A percentile compares a stretch with the other conserved stretches of the same genome.
phyloP scores from a whole-genome alignment of 345 rosid genomes.

The Gossypium australe region DNA sequence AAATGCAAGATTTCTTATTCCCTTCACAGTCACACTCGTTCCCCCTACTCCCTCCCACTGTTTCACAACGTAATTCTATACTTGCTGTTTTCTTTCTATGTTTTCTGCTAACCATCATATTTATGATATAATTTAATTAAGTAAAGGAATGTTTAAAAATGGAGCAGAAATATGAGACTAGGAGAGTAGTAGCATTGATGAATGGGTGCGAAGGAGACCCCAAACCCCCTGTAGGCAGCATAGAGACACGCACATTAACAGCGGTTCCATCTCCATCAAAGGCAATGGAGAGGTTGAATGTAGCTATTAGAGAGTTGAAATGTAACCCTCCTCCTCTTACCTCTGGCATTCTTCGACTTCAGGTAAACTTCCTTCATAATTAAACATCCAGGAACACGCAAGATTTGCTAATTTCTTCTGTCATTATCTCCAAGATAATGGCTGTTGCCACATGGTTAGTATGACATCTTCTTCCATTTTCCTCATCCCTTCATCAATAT shows the following conservation, averaged over 20 bases:
- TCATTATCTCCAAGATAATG: background rate
- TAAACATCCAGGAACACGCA: no score
- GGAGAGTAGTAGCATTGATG: constrained; percentile 35
- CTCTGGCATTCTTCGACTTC: constrained; percentile 78
- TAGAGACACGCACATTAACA: constrained; percentile 46
- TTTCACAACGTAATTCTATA: constrained; percentile 19
- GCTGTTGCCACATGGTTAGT: constrained; percentile 40
- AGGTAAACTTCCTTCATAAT: constrained; percentile 31
- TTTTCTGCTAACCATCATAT: background rate
- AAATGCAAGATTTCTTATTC: constrained; percentile 14
- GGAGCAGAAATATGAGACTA: constrained; percentile 28
- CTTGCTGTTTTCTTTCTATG: background rate
- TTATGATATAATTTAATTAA: background rate
- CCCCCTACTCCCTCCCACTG: constrained; percentile 17
- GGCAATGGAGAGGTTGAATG: constrained; percentile 53
- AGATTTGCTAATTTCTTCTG: no score
- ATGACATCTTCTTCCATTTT: background rate
- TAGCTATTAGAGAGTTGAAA: constrained; percentile 41
- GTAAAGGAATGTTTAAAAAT: background rate
- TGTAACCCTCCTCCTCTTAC: constrained; percentile 40
- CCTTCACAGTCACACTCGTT: background rate
- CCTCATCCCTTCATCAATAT: background rate
- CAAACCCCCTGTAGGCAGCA: constrained; percentile 40
- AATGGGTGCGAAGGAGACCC: constrained; percentile 66
- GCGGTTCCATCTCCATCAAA: constrained; percentile 39